Base-by-base conservation (phyloP, 495 filamentous ascomycete genomes). In the Oidiodendron maius region DNA sequence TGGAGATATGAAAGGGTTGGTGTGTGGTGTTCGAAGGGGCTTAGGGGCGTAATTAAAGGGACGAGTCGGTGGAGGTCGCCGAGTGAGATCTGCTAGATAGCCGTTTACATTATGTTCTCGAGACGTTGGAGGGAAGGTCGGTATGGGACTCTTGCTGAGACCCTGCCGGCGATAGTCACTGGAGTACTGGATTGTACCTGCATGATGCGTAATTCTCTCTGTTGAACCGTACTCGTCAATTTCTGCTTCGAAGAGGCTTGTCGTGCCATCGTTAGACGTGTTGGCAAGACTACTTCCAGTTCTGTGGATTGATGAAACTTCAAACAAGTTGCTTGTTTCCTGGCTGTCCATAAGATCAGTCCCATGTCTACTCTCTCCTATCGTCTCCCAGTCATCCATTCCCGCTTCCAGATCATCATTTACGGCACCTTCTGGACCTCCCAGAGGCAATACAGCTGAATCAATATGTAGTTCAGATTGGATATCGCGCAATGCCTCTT, bases 361-460 rank as follows among this genome's bases (percentile, higher is more conserved):
- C 2, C 39, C 44, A 12, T 34, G 40, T 8, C 38, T 41, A 44
- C 52, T 53, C 2, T 55, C 48, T 2, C 40, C 55, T 21, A 61
- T 52, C 5, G 59, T 61, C 30, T 61, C 56, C 59, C 59, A 61
- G 20, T 61, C 58, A 23, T 57, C 41, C 2, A 8, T 13, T 42
- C 56, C 55, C 30, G 53, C 55, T 4, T 49, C 48, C 10, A 21
- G 24, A 32, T 32, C 36, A 24, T 18, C 21, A 9, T 20, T 18
- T 24, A 17, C n/a, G 10, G 2, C 37, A 17, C 3, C 22, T 6
- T 10, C 20, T 23, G n/a, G 18, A 25, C 12, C 9, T 25, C 12
- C 22, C 9, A 12, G 40, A 12, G 18, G 23, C 1, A 41, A 28
- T 3, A 40, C n/a, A 24, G 15, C n/a, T 3, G 18, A 30, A 22